Evolutionary conservation across 805 yeast genomes (phyloP), one percentile per base, ranked within the genome.

Genomic region (Lachancea cidri): DNA sequence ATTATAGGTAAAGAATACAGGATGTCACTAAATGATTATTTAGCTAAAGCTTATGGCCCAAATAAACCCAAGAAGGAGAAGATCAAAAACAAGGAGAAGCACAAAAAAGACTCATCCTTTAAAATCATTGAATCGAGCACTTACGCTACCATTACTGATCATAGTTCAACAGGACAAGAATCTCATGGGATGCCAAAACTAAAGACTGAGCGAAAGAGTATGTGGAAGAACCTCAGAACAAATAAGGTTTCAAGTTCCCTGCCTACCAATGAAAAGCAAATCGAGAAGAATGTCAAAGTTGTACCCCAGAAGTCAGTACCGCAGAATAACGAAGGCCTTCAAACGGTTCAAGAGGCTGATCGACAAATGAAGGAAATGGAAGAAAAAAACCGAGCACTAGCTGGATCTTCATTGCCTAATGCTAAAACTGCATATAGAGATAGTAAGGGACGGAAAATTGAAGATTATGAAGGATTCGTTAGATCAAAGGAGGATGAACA

Each of bases 361-460:
- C 47, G 46, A 5, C 72, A 71, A 35, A 54, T 67, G 3, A 58
- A 57, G 29, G 53, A 38, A 2, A 68, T 68, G 37, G 63, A 57
- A 29, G 47, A 44, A 13, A 42, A 36, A 14, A 63, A 57, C 19
- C 41, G 43, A 27, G 37, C 34, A 43, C 50, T 44, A 5, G 29
- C 33, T 6, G 33, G 14, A 13, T 41, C 35, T 6, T 44, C 49
- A 6, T 53, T 48, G 1, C 38, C 32, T 11, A 44, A 49, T 14
- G 45, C 50, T 6, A 57, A 62, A 31, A 78, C 83, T 0, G 65
- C 77, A 0, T 74, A 73, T 51, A 72, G 93, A 67, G 91, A 84
- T 54, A 63, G 73, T 2, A 54, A 70, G 1, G 94, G 94, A 14
- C 64, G 74, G 24, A 67, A 65, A 16, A 63, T 81, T 3, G 73